These are phyloP conservation scores for Neoscytalidium dimidiatum DNA, from an alignment of 2,329 filamentous ascomycete species.

Conservation along the genomic window DNA sequence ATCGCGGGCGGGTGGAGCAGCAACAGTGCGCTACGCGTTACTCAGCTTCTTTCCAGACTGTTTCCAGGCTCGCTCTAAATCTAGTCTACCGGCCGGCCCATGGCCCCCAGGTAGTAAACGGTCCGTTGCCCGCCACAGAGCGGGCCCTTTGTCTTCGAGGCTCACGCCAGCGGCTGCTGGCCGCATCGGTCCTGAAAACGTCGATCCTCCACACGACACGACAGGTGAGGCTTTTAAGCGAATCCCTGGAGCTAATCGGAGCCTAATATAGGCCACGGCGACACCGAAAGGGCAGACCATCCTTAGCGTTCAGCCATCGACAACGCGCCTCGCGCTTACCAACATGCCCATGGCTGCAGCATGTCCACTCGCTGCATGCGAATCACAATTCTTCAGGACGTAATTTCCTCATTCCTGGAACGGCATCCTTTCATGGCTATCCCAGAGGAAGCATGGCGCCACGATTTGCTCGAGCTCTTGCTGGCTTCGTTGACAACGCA, in stretches of 20 bases:
- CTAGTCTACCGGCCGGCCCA: conserved; percentile 6
- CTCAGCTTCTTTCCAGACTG: conserved; percentile 5
- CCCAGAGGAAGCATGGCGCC: conserved; percentile 1
- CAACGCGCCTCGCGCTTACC: conserved; percentile 6
- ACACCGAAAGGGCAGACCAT: conserved; percentile 10
- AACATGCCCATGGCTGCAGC: conserved; percentile 10
- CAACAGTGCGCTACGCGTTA: conserved; percentile 1
- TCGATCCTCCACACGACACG: conserved; percentile 15
- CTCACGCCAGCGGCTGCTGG: conserved; percentile 9
- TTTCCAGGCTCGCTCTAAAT: conserved; percentile 5
- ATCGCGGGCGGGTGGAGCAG: conserved; percentile 3
- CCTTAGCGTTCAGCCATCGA: conserved; percentile 15
- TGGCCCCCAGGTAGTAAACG: conserved; percentile 3
- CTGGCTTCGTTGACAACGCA: too few species aligned
- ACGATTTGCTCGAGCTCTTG: too few species aligned
- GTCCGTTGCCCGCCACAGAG: conserved; percentile 15
- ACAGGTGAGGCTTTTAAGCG: conserved; percentile 8
- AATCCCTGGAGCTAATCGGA: conserved; percentile 12
- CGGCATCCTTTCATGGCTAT: background rate
- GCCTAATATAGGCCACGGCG: conserved; percentile 16
- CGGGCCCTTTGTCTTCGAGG: conserved; percentile 1
- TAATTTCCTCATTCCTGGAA: conserved; percentile 8
- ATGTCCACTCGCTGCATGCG: conserved; percentile 2
- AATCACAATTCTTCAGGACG: conserved; percentile 8
- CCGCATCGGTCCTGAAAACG: conserved; percentile 13